Conservation (phyloP, 2,329 filamentous ascomycete genomes). For the Stagonosporopsis cucurbitacearum region DNA sequence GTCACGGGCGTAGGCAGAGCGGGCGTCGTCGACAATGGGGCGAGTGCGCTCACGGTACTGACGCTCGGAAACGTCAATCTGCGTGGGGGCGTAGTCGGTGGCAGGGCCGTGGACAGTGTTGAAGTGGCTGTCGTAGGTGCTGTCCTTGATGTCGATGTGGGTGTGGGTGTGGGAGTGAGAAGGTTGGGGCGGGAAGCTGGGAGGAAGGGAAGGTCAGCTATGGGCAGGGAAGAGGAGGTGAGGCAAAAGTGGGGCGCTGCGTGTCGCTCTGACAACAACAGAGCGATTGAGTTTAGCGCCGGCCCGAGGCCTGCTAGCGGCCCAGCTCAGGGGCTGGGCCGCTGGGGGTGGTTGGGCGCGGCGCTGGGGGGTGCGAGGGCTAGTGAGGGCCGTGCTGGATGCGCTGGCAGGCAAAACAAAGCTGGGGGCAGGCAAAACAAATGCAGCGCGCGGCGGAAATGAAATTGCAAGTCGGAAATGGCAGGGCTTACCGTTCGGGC, state of each 20-base stretch:
- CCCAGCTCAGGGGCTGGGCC: conserved; percentile 47
- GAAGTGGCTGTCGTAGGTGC: conserved; percentile 55
- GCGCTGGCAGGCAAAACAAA: conserved; percentile 31
- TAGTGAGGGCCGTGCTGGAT: conserved; percentile 41
- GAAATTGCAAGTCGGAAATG: conserved; percentile 7
- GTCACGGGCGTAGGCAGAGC: conserved; percentile 38
- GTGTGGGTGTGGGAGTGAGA: conserved; percentile 54
- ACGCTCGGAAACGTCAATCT: conserved; percentile 64
- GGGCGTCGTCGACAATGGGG: conserved; percentile 57
- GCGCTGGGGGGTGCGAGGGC: conserved; percentile 36
- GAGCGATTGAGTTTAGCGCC: conserved; percentile 44
- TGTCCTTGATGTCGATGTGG: conserved; percentile 69
- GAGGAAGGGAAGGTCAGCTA: conserved; percentile 47
- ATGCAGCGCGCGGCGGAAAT: background rate
- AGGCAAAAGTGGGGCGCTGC: conserved; percentile 46
- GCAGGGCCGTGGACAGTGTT: conserved; percentile 56
- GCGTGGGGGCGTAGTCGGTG: conserved; percentile 63
- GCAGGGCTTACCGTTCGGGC: conserved; percentile 40
- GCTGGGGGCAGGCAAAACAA: conserved; percentile 17
- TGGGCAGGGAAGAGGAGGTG: conserved; percentile 47
- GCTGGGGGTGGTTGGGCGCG: conserved; percentile 22
- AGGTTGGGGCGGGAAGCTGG: conserved; percentile 63
- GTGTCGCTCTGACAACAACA: conserved; percentile 52
- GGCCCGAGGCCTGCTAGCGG: conserved; percentile 27
- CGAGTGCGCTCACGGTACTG: conserved; percentile 69